Conservation (phyloP, 306 rosid species). For the Leucaena leucocephala region DNA sequence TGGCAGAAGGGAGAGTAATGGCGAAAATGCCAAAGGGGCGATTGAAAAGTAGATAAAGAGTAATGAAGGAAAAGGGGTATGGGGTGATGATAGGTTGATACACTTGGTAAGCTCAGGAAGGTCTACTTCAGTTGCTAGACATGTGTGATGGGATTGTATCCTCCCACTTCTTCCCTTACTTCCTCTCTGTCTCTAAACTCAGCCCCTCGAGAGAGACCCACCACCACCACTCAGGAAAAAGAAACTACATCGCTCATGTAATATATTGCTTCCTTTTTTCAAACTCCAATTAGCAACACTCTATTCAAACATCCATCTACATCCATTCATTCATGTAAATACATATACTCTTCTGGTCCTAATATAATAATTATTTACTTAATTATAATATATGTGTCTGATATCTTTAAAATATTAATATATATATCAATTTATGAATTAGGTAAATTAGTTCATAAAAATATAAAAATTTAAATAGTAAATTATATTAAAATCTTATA, state of each 20-base stretch:
- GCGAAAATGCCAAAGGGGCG: conserved; percentile 11
- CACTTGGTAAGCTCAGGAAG: not conserved
- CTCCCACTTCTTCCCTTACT: conserved; percentile 34
- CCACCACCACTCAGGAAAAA: too few relatives aligned
- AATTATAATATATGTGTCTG: too few relatives aligned
- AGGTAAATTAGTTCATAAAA: too few relatives aligned
- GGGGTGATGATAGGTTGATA: not conserved
- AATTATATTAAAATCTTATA: too few relatives aligned
- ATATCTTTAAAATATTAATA: too few relatives aligned
- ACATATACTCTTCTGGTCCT: too few relatives aligned
- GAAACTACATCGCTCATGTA: too few relatives aligned
- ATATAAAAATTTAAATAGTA: too few relatives aligned
- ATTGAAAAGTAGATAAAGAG: not conserved
- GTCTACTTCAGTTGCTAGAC: conserved; percentile 38
- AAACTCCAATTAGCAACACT: conserved; percentile 14
- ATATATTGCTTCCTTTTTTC: too few relatives aligned
- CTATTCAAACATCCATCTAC: not conserved
- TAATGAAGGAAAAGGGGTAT: conserved; percentile 11
- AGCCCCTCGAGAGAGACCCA: conserved; percentile 17
- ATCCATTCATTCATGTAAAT: too few relatives aligned
- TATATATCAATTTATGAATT: too few relatives aligned
- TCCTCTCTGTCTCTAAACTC: conserved; percentile 35
- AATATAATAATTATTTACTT: too few relatives aligned
- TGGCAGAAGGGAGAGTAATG: conserved; percentile 7
- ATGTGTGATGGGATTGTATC: conserved; percentile 35